Evolutionary conservation across 768 basidiomycete species (phyloP).

Genomic region (Termitomyces sp.): DNA sequence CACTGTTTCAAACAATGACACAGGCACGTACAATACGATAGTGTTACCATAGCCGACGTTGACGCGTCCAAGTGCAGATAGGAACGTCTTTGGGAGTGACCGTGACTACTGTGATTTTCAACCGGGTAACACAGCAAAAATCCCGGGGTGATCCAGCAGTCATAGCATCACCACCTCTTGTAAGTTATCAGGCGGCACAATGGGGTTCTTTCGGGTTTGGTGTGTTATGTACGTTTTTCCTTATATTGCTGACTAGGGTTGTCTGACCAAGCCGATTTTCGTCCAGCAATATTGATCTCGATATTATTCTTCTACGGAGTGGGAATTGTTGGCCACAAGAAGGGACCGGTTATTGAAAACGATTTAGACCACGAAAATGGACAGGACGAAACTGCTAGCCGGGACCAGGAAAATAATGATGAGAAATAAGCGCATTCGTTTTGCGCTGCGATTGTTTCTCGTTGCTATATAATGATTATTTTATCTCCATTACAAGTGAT

Average conservation of each 20-base stretch:
- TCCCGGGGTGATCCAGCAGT: slow-evolving; percentile 15
- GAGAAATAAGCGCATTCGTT: neutral
- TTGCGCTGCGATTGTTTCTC: neutral
- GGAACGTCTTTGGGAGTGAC: slow-evolving; percentile 69
- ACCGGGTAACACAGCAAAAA: slow-evolving; percentile 36
- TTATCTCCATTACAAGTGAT: neutral
- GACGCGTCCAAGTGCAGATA: slow-evolving; percentile 31
- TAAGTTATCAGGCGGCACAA: slow-evolving; percentile 55
- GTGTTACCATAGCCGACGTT: neutral
- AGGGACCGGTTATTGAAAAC: neutral
- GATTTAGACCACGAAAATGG: neutral
- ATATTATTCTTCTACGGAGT: slow-evolving; percentile 15
- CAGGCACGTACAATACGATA: slow-evolving; percentile 33
- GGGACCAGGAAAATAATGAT: neutral
- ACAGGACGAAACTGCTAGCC: neutral
- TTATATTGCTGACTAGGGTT: neutral
- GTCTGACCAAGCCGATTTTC: neutral
- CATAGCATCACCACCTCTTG: slow-evolving; percentile 29
- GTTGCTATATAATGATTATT: neutral
- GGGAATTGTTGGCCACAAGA: slow-evolving; percentile 15
- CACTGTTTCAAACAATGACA: slow-evolving; percentile 73
- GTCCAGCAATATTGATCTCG: slow-evolving; percentile 11
- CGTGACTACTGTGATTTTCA: slow-evolving; percentile 66
- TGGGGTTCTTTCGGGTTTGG: slow-evolving; percentile 65
- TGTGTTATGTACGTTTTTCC: slow-evolving; percentile 35